Conservation (phyloP, 305 asterid species). For the Monarda citriodora region DNA sequence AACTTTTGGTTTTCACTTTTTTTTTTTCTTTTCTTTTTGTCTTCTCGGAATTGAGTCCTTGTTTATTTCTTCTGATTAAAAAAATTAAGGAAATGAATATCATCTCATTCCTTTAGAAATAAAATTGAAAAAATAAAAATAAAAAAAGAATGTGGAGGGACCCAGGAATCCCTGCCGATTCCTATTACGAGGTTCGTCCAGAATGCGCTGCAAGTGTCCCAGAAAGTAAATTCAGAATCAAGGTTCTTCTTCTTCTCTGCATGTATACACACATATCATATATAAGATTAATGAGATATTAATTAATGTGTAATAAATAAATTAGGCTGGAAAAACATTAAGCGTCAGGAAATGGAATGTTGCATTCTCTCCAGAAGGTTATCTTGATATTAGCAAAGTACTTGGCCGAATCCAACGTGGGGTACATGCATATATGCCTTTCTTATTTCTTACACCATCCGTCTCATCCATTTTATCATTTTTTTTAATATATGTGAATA, state of each 20-base stretch:
- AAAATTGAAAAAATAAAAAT: too few species aligned
- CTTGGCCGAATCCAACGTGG: conserved; percentile 87
- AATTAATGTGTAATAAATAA: neutral
- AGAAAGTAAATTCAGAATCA: conserved; percentile 82
- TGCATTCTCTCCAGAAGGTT: conserved; percentile 75
- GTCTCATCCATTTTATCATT: too few species aligned
- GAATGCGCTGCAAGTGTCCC: conserved; percentile 85
- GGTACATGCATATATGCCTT: neutral
- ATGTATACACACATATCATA: too few species aligned
- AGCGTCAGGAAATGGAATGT: conserved; percentile 86
- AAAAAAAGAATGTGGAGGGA: conserved; percentile 81
- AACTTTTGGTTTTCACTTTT: conserved; percentile 8
- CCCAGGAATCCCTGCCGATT: conserved; percentile 84
- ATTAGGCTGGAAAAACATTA: conserved; percentile 81
- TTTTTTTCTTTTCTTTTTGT: neutral
- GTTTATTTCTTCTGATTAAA: too few species aligned
- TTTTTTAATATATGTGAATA: too few species aligned
- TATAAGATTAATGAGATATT: too few species aligned
- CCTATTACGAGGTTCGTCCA: conserved; percentile 75
- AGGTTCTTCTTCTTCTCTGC: conserved; percentile 54
- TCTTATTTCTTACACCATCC: too few species aligned
- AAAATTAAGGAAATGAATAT: neutral
- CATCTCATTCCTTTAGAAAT: too few species aligned
- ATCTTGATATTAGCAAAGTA: conserved; percentile 81
- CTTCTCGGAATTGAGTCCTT: too few species aligned